Percentiles rank a stretch among this genome's conserved stretches.
phyloP scores from a whole-genome alignment of 805 yeast species.

The Priceomyces carsonii region DNA sequence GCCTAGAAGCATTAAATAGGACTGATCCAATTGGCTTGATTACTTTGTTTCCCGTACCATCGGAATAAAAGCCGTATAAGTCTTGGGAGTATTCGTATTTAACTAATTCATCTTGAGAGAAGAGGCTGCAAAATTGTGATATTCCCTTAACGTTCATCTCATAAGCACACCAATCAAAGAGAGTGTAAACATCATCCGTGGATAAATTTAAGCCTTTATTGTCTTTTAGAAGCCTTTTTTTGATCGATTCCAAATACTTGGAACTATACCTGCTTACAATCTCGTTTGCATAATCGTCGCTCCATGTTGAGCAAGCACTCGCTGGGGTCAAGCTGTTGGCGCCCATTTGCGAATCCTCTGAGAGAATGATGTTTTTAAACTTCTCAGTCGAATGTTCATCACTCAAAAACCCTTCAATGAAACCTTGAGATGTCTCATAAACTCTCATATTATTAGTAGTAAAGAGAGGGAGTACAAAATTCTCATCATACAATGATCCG shows the following conservation, averaged over 20 bases:
- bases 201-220: constrained; percentile 54
- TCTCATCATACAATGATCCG: constrained; percentile 38
- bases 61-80: constrained; percentile 54
- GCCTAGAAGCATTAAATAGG: constrained; percentile 43
- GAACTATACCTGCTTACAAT: constrained; percentile 17
- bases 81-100: constrained; percentile 61
- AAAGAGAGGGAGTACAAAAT: constrained; percentile 45
- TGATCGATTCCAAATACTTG: constrained; percentile 49
- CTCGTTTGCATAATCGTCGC: constrained; percentile 20
- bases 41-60: constrained; percentile 59
- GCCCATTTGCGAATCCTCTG: constrained; percentile 47
- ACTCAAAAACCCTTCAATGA: constrained; percentile 56
- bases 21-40: constrained; percentile 61
- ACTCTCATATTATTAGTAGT: constrained; percentile 52
- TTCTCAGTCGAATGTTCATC: constrained; percentile 31
- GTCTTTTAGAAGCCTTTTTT: constrained; percentile 50
- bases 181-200: constrained; percentile 45
- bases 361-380: constrained; percentile 26
- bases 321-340: constrained; percentile 57
- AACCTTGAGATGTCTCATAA: constrained; percentile 49
- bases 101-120: constrained; percentile 66
- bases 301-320: constrained; percentile 39
- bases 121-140: constrained; percentile 62
- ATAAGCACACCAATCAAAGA: constrained; percentile 67
- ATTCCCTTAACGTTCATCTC: constrained; percentile 67